Base-by-base conservation (phyloP, 805 yeast species). In the Lachancea lanzarotensis region DNA sequence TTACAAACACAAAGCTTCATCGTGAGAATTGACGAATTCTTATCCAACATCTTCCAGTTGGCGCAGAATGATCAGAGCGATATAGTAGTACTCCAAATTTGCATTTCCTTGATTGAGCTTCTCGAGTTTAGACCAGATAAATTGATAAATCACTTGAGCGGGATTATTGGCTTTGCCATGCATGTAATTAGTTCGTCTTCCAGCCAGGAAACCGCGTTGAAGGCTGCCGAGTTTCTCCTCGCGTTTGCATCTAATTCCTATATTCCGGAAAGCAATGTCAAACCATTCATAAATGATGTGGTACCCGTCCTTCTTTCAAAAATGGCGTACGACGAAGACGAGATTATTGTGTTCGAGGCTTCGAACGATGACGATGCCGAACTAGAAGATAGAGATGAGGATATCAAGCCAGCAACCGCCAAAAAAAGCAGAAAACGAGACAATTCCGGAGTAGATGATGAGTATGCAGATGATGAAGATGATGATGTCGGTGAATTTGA, bases 191-290 rank as follows among this genome's bases (percentile, higher is more conserved):
- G 75, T 11, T 70, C 71, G 43, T 59, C 53, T 17, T 63, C 65
- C 17, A 81, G 82, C 50, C 90, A 84, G 52, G 81, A 75, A 44
- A 95, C 88, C 27, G 83, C 95, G 0, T 70, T 90, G 45, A 96
- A 90, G 61, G 97, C 95, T 2, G 88, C 96, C 62, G 98, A 93
- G 66, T 89, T 93, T 55, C 68, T 93, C 47, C 74, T 91, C 36
- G 79, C 85, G 1, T 71, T 91, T 44, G 78, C 90, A 0, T 82
- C 88, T 2, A 72, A 79, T 30, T 51, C 65, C n/a, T 73, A 72
- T 26, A 68, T 80, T 2, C 81, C 86, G 8, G 73, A 74, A 18
- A 57, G 62, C 27, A 60, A 78, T 3, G 71, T 88, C 45, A 65
- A 66, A 45, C 81, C 84, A 1, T 78, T 77, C 52, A 69, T 93